These are phyloP conservation scores for Echeveria elegans DNA, from an alignment of 164 flowering plant species.

Conservation along the genomic window DNA sequence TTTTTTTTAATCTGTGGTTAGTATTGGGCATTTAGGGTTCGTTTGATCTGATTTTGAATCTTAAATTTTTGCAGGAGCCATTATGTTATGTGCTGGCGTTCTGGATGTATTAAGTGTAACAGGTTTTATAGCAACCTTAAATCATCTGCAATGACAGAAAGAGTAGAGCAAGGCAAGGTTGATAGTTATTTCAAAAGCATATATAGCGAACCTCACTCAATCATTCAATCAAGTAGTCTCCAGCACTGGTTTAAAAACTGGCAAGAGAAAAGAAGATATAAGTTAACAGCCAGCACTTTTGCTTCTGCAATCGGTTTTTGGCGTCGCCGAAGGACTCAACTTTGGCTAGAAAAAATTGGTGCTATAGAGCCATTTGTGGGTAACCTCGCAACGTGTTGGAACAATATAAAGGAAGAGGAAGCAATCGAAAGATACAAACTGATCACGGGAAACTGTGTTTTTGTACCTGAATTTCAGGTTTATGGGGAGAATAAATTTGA, in stretches of 20 bases:
- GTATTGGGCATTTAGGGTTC: background rate
- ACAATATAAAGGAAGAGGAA: constrained; percentile 7
- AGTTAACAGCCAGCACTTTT: constrained; percentile 9
- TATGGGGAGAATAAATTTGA: background rate
- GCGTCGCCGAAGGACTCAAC: background rate
- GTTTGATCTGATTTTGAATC: background rate
- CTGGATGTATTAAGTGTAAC: background rate
- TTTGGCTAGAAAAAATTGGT: constrained; percentile 8
- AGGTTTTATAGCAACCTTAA: background rate
- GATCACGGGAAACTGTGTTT: constrained; percentile 1
- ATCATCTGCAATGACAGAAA: constrained; percentile 1
- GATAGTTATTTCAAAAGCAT: background rate
- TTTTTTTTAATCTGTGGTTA: background rate
- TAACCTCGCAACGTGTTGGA: constrained; percentile 4
- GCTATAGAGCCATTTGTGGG: constrained; percentile 4
- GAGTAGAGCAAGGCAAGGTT: background rate
- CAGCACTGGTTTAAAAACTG: constrained; percentile 4
- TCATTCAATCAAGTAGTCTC: background rate
- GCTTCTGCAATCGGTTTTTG: constrained; percentile 5
- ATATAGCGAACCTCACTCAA: background rate
- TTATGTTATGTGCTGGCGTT: background rate
- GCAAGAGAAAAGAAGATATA: constrained; percentile 4
- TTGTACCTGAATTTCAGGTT: background rate
- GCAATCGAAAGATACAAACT: background rate
- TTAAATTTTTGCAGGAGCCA: background rate